phyloP scores from a whole-genome alignment of 2,329 filamentous ascomycete species.

The Cladosporium cucumerinum region DNA sequence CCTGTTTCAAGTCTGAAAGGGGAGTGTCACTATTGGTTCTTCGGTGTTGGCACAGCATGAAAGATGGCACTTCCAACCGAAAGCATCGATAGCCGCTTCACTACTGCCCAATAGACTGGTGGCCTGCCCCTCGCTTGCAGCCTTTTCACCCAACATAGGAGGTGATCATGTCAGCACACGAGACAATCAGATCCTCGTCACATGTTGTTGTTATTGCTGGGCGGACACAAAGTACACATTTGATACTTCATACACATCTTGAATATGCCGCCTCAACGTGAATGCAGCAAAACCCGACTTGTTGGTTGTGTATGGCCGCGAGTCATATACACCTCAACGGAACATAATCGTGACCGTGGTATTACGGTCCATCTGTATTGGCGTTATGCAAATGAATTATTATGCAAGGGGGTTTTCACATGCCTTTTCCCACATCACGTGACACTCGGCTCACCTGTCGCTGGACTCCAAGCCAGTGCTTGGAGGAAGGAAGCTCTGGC shows the following conservation, averaged over 20 bases:
- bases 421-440: background rate
- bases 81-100: background rate
- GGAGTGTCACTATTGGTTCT: conserved; percentile 6
- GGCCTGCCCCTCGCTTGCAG: background rate
- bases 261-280: background rate
- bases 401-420: background rate
- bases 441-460: background rate
- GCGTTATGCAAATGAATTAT: background rate
- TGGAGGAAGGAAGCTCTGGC: background rate
- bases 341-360: background rate
- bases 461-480: background rate
- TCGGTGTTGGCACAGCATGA: background rate
- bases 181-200: background rate
- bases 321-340: background rate
- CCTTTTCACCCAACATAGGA: background rate
- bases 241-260: background rate
- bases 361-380: background rate
- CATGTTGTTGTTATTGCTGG: background rate
- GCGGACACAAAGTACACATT: background rate
- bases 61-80: background rate
- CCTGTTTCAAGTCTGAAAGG: background rate
- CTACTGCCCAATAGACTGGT: background rate
- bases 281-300: background rate
- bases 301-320: background rate
- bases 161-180: background rate